Base-by-base conservation (phyloP, 352 stramenopile species). In the Globisporangium nagaii region DNA sequence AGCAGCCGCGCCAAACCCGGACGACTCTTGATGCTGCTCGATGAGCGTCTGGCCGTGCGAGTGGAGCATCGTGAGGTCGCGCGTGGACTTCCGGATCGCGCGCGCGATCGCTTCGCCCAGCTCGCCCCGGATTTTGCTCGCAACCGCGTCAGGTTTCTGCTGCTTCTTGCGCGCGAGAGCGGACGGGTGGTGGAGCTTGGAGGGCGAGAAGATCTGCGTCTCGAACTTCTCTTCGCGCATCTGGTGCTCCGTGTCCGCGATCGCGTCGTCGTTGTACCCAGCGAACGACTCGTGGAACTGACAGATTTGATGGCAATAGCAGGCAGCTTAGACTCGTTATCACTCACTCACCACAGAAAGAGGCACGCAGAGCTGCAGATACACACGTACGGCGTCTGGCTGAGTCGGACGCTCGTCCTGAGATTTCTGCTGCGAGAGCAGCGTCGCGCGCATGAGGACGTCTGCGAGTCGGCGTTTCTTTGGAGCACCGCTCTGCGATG, bases 11-110 rank as follows among this genome's bases (percentile, higher is more conserved):
- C 47, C 55, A 17, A 47, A 55, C 13, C 54, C 42, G n/a, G n/a
- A 24, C 22, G 49, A n/a, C n/a, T 54, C 0, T 73, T 63, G 15
- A 30, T 48, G 28, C 20, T 71, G 56, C 8, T 64, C 58, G 10
- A 90, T 45, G 7, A 90, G 57, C 17, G 74, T 83, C 35, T 86
- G 79, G 0, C 67, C 70, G 4, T 75, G 62, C 0, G 75, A 84
- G 10, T 75, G 63, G 2, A 90, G 49, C 37, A 90, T 42, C 10
- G 79, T 90, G 32, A 88, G 62, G 28, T 90, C 79, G 3, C 77
- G 66, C 13, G 77, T 79, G 0, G 63, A 73, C 56, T 71, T 78
- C 0, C 79, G 69, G 45, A 73, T 65, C 0, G 79, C 75, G 42
- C 77, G 77, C 4, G 74, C 70, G 45, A 90, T 66, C 13, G 70